Evolutionary conservation across 192 early-diverging fungal genomes (phyloP).

Genomic region (Powellomyces hirtus): DNA sequence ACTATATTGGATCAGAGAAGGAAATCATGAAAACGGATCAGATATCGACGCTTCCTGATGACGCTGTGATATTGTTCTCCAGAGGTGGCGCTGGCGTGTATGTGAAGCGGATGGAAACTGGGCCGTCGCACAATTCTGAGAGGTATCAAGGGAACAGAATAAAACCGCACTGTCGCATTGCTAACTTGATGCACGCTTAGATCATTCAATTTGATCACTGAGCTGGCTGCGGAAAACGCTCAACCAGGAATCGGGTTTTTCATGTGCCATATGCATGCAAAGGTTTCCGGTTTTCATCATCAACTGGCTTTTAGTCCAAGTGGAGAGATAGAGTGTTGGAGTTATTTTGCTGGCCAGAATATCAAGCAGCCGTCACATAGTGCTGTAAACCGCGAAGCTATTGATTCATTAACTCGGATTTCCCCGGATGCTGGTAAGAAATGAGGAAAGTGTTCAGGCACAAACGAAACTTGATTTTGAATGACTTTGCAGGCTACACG

Average conservation of each 20-base stretch:
- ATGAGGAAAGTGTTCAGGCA: background rate
- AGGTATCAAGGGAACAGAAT: too few relatives aligned
- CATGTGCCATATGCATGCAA: background rate
- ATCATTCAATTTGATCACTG: background rate
- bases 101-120: conserved; percentile 16
- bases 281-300: background rate
- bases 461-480: conserved; percentile 9
- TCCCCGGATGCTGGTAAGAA: background rate
- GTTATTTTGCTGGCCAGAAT: background rate
- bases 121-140: background rate
- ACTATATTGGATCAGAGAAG: conserved; percentile 19
- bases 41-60: conserved; percentile 1
- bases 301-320: background rate
- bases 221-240: background rate
- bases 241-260: background rate
- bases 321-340: background rate
- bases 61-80: conserved; percentile 10
- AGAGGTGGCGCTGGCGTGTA: conserved; percentile 10
- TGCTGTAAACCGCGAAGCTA: background rate
- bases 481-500: background rate
- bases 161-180: too few relatives aligned
- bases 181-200: too few relatives aligned
- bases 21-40: conserved; percentile 1
- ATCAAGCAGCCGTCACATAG: background rate
- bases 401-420: background rate